Conservation (phyloP, 1,284 basidiomycete genomes). For the Schizophyllum amplum region DNA sequence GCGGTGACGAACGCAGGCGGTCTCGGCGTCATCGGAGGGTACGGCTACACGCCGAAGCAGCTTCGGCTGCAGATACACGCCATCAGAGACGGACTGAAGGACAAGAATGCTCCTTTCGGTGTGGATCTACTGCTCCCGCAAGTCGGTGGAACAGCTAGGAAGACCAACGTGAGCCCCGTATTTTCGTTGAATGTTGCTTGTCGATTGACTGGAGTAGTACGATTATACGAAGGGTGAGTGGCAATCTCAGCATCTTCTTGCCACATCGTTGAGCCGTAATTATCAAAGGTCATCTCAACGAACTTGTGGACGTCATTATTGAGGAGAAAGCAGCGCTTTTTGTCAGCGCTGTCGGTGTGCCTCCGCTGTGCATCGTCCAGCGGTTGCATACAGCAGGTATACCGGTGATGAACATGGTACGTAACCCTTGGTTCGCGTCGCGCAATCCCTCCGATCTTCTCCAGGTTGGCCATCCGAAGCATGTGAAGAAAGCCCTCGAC, state of each 20-base stretch:
- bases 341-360: constrained; percentile 82
- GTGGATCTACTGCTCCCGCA: constrained; percentile 84
- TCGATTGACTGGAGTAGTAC: constrained; percentile 4
- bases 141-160: constrained; percentile 75
- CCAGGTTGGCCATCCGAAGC: constrained; percentile 78
- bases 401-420: constrained; percentile 30
- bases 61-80: constrained; percentile 68
- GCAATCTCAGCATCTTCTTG: background rate
- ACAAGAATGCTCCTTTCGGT: constrained; percentile 76
- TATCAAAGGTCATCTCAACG: constrained; percentile 40
- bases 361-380: constrained; percentile 72
- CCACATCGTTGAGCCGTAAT: background rate
- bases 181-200: constrained; percentile 3
- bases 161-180: constrained; percentile 62
- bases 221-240: constrained; percentile 69
- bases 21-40: constrained; percentile 81
- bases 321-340: constrained; percentile 82
- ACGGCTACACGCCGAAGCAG: constrained; percentile 75
- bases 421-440: constrained; percentile 22
- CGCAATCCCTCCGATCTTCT: constrained; percentile 33
- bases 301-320: constrained; percentile 82
- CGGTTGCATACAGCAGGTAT: constrained; percentile 77
- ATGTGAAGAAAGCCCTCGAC: constrained; percentile 72
- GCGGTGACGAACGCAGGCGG: constrained; percentile 86
- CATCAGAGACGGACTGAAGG: constrained; percentile 61